Conservation (phyloP, 768 basidiomycete genomes). For the Tulasnella sp. region DNA sequence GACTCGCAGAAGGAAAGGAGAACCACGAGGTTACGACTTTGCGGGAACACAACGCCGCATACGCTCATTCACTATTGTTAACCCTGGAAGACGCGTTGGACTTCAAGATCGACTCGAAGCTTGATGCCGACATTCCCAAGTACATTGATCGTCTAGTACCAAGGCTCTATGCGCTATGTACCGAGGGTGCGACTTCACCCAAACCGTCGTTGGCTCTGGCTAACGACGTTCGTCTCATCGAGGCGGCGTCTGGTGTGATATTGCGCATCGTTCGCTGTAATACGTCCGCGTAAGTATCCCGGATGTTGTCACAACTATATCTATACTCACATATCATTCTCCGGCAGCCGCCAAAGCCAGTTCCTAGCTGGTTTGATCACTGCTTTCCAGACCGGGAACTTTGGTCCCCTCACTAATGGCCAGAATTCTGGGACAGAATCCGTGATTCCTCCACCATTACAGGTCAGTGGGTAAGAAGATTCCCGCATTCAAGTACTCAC, state of each 20-base stretch:
- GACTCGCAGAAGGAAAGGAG: conserved; percentile 30
- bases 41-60: conserved; percentile 62
- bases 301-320: background rate
- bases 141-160: conserved; percentile 70
- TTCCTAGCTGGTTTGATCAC: conserved; percentile 30
- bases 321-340: background rate
- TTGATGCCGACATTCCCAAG: conserved; percentile 64
- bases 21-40: conserved; percentile 8
- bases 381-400: conserved; percentile 44
- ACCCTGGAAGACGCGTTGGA: conserved; percentile 53
- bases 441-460: conserved; percentile 35
- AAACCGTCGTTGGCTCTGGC: conserved; percentile 23
- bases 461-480: conserved; percentile 29
- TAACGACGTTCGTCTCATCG: conserved; percentile 43
- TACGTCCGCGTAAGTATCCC: conserved; percentile 47
- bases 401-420: conserved; percentile 43
- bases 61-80: conserved; percentile 70
- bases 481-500: conserved; percentile 6
- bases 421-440: conserved; percentile 37
- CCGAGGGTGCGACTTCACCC: conserved; percentile 30
- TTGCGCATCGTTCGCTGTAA: conserved; percentile 55
- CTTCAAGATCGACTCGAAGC: conserved; percentile 33
- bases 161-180: conserved; percentile 52
- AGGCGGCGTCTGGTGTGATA: conserved; percentile 53
- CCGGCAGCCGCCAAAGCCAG: background rate